Percentiles rank a stretch among this genome's conserved stretches.
phyloP scores from a whole-genome alignment of 164 flowering plant genomes.

The Santalum album region DNA sequence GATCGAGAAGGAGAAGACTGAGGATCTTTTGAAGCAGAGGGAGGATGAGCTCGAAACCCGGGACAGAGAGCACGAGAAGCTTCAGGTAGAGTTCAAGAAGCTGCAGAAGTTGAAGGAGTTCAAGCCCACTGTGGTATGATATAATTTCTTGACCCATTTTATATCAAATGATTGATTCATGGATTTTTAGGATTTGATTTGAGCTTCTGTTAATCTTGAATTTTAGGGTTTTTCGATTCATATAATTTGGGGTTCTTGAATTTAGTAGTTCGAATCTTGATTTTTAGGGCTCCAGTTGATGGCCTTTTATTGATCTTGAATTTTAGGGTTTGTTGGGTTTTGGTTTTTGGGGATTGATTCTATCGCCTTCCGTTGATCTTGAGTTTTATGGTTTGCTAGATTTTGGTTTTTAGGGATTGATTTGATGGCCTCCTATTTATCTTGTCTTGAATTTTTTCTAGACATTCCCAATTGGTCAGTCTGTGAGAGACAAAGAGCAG shows the following conservation, averaged over 20 bases:
- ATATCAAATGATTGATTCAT: too few relatives aligned
- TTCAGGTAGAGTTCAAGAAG: slow-evolving; percentile 73
- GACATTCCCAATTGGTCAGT: slow-evolving; percentile 44
- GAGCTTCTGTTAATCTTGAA: too few relatives aligned
- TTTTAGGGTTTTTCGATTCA: too few relatives aligned
- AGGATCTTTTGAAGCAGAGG: slow-evolving; percentile 54
- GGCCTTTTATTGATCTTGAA: too few relatives aligned
- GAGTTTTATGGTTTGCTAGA: too few relatives aligned
- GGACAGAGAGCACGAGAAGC: slow-evolving; percentile 60
- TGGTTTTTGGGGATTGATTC: background rate
- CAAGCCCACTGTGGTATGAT: slow-evolving; percentile 70
- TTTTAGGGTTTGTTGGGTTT: too few relatives aligned
- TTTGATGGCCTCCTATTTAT: background rate
- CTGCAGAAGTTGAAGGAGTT: slow-evolving; percentile 89
- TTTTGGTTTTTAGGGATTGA: background rate
- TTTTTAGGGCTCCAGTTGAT: too few relatives aligned
- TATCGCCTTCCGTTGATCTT: background rate
- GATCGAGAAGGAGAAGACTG: slow-evolving; percentile 76
- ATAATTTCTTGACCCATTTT: background rate
- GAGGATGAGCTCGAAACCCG: slow-evolving; percentile 52
- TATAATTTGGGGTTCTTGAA: too few relatives aligned
- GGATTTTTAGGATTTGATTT: too few relatives aligned
- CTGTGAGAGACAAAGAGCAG: slow-evolving; percentile 43
- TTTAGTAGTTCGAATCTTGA: too few relatives aligned
- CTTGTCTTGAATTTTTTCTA: slow-evolving; percentile 9